Conservation (phyloP, 2,329 filamentous ascomycete genomes). For the Trichothecium sympodiale region DNA sequence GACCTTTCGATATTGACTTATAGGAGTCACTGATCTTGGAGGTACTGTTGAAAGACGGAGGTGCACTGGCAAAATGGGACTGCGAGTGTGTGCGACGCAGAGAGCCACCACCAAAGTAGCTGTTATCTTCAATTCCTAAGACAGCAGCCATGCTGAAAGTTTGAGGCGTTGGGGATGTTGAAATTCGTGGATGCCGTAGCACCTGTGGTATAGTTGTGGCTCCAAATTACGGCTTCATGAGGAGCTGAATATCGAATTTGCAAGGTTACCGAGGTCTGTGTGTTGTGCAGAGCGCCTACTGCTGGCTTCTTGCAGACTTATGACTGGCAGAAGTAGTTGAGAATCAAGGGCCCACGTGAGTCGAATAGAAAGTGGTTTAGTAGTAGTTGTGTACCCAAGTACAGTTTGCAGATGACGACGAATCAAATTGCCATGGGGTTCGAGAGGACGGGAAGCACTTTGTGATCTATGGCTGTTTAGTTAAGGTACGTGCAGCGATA, state of each 20-base stretch:
- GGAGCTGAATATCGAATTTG: not conserved
- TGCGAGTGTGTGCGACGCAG: constrained; percentile 52
- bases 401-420: no score
- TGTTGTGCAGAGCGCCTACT: no score
- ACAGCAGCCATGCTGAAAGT: constrained; percentile 44
- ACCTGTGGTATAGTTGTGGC: not conserved
- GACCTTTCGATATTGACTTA: constrained; percentile 23
- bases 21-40: constrained; percentile 35
- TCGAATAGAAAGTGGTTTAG: no score
- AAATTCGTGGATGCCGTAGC: not conserved
- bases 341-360: no score
- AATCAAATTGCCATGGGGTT: no score
- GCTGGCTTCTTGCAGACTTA: no score
- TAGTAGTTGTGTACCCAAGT: no score
- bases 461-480: no score
- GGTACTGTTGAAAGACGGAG: constrained; percentile 28
- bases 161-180: not conserved
- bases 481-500: no score
- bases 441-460: no score
- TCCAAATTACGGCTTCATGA: not conserved
- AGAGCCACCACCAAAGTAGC: constrained; percentile 41
- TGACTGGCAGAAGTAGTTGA: no score
- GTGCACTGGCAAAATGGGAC: constrained; percentile 38
- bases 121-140: constrained; percentile 44
- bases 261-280: no score